Base-by-base conservation (phyloP, 352 stramenopile genomes). In the Globisporangium cylindrosporum region DNA sequence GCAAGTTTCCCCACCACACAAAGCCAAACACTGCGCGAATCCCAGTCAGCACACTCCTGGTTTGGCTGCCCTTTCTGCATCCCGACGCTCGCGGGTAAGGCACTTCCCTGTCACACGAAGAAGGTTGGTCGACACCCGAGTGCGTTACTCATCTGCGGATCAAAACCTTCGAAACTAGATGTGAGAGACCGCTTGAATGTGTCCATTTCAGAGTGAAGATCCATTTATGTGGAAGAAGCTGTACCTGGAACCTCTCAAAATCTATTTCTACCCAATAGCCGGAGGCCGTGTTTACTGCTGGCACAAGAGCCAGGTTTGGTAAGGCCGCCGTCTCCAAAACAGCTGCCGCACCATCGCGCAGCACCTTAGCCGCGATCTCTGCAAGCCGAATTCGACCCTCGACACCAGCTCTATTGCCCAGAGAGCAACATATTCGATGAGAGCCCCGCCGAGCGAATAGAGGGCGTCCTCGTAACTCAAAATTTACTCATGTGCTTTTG, bases 91-190 rank as follows among this genome's bases (percentile, higher is more conserved):
- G 2, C 6, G 7, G 18, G 43, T 22, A 51, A 51, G 43, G 8
- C 20, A 34, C 14, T 34, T 64, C 22, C 25, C 59, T 64, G 59
- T 65, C 59, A 65, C 59, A 65, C 57, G n/a, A 48, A 22, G 29
- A 48, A 22, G n/a, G 8, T 22, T 38, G 46, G 60, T 49, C 32
- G 29, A 14, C 46, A 49, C 15, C 18, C 12, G 29, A n/a, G 46
- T 46, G 60, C 60, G 60, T 66, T 59, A 66, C 60, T 49, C n/a
- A 58, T 27, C 18, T 25, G 58, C n/a, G 20, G 6, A 2, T 51
- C 43, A 24, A 24, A 25, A 12, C 48, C 60, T 66, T 29, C 15
- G 5, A 32, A 6, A 66, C 0, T 49, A 10, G 9, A 66, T 66
- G 8, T 4, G 27, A n/a, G 9, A 8, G 29, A 29, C n/a, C n/a